These are phyloP conservation scores for Cryptosporidium parvum DNA, from an alignment of 169 alveolate genomes.

Conservation along the genomic window DNA sequence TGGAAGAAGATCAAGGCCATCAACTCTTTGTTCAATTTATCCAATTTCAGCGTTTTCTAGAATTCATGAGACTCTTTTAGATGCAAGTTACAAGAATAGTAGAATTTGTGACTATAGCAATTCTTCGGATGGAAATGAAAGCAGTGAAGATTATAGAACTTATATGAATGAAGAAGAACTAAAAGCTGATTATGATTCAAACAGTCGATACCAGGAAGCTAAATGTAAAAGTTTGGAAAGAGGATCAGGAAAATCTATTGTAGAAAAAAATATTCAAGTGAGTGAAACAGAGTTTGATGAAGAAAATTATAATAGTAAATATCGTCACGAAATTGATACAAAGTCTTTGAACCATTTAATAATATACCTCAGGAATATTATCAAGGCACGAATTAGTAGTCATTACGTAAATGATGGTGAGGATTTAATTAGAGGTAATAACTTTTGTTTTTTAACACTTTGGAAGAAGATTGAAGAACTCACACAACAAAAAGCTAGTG, in stretches of 20 bases:
- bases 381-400: background rate
- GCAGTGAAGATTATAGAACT: background rate
- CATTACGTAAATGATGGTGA: background rate
- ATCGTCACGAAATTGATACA: background rate
- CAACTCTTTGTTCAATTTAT: conserved; percentile 48
- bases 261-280: background rate
- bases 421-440: background rate
- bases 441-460: conserved; percentile 51
- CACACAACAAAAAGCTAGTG: conserved; percentile 22
- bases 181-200: background rate
- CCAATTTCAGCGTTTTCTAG: conserved; percentile 63
- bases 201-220: background rate
- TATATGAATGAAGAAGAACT: background rate
- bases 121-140: conserved; percentile 4
- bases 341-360: conserved; percentile 10
- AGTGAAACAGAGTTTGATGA: background rate
- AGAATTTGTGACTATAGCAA: background rate
- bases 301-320: conserved; percentile 3
- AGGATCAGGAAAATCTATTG: background rate
- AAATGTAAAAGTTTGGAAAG: background rate
- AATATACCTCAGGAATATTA: conserved; percentile 3
- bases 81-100: conserved; percentile 4
- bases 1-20: conserved; percentile 25
- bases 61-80: conserved; percentile 21
- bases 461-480: conserved; percentile 60